Evolutionary conservation across 2,329 filamentous ascomycete genomes (phyloP).

Genomic region (Trichoderma sp.): DNA sequence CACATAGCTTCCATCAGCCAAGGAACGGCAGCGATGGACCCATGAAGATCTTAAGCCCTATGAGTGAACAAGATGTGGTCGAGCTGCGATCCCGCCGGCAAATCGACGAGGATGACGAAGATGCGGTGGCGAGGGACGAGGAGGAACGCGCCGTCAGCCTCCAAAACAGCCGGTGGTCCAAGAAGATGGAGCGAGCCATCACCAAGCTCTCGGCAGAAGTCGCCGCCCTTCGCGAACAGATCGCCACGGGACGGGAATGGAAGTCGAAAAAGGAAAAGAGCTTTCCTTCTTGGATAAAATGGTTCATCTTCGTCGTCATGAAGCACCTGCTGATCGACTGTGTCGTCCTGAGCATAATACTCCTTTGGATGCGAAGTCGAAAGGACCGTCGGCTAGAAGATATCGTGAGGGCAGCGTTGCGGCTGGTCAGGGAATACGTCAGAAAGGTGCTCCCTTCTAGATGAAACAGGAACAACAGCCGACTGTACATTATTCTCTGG

Average conservation of each 20-base stretch:
- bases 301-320: conserved; percentile 66
- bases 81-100: conserved; percentile 55
- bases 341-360: conserved; percentile 62
- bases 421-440: conserved; percentile 58
- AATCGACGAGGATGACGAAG: conserved; percentile 48
- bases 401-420: conserved; percentile 65
- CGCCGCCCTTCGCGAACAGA: conserved; percentile 87
- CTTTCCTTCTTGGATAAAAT: conserved; percentile 68
- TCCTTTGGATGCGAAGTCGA: conserved; percentile 71
- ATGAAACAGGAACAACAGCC: conserved; percentile 36
- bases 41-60: conserved; percentile 76
- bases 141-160: conserved; percentile 27
- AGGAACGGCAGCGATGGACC: conserved; percentile 53
- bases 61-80: conserved; percentile 78
- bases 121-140: conserved; percentile 37
- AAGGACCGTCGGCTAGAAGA: conserved; percentile 74
- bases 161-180: conserved; percentile 65
- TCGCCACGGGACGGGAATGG: conserved; percentile 74
- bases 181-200: conserved; percentile 79
- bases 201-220: conserved; percentile 91
- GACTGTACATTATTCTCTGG: not conserved
- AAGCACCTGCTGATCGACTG: conserved; percentile 77
- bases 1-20: conserved; percentile 49
- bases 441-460: conserved; percentile 60
- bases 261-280: conserved; percentile 65